Conservation (phyloP, 1,284 basidiomycete genomes). For the Cystobasidium pallidum region DNA sequence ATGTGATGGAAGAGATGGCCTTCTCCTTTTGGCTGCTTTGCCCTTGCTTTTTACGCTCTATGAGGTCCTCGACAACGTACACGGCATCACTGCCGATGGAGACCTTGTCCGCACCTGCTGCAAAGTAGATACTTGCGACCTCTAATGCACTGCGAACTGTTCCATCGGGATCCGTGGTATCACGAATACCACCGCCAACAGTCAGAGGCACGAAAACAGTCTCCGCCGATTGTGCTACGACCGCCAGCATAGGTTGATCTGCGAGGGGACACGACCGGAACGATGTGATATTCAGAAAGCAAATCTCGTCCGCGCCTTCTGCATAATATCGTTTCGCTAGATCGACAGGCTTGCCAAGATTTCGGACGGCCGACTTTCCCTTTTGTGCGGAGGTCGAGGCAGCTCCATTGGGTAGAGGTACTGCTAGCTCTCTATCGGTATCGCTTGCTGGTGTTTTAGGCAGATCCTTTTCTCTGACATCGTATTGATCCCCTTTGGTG, state of each 20-base stretch:
- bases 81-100: conserved; percentile 96
- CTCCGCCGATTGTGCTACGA: conserved; percentile 86
- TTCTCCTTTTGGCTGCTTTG: conserved; percentile 44
- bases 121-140: conserved; percentile 94
- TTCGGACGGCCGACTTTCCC: conserved; percentile 73
- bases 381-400: conserved; percentile 40
- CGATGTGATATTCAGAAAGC: conserved; percentile 98
- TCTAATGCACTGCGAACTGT: conserved; percentile 83
- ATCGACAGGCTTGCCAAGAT: conserved; percentile 95
- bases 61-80: conserved; percentile 83
- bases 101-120: conserved; percentile 97
- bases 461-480: conserved; percentile 74
- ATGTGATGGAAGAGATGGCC: conserved; percentile 78
- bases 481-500: conserved; percentile 99
- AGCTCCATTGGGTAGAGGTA: conserved; percentile 52
- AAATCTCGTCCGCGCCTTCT: conserved; percentile 93
- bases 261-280: conserved; percentile 93
- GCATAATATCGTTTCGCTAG: conserved; percentile 84
- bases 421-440: conserved; percentile 52
- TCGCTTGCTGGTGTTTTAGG: conserved; percentile 40
- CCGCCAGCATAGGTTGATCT: conserved; percentile 97
- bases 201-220: conserved; percentile 97
- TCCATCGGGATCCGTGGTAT: conserved; percentile 92
- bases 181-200: conserved; percentile 97
- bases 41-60: conserved; percentile 62